Base-by-base conservation (phyloP, 495 filamentous ascomycete species). In the Melanomma pulvis-pyrius region DNA sequence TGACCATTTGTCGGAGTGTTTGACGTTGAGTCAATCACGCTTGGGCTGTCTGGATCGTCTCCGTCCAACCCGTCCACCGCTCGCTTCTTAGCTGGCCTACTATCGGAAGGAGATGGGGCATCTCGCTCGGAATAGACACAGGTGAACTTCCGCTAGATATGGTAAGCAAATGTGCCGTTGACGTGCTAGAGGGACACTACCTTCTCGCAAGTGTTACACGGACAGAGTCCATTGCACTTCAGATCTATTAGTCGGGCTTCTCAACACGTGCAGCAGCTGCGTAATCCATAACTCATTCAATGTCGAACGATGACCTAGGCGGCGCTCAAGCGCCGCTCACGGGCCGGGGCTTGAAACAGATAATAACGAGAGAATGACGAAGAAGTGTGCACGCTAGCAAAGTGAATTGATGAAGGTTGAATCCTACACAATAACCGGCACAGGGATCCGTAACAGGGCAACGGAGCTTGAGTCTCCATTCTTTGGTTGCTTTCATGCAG, bases 171-270 rank as follows among this genome's bases (percentile, higher is more conserved):
- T 1, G 29, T 26, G 41, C 26, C 51, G 19, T 17, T 26, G 50
- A 50, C 13, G 13, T 32, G 7, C 24, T 29, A 44, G 13, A 41
- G 28, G 36, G 25, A 21, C 9, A 17, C 19, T 60, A 69, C 67
- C 67, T 73, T 73, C 50, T 67, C 68, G 49, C 71, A 91, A 26
- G 87, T 90, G 53, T 84, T 85, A 71, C 89, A 92, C 26, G 87
- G 88, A 59, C 83, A 83, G 60, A 85, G 74, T 54, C 88, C 88
- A 76, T 92, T 89, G 76, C 89, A 91, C 83, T 87, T 53, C n/a
- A 24, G 25, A 44, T 54, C 22, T 34, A 60, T 63, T 29, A 60
- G 50, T 30, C 17, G 34, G 17, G 12, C 13, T 53, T 21, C 34
- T 46, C 55, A 53, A 44, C 32, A 60, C 17, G 12, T 5, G 26